Conservation (phyloP, 2,329 filamentous ascomycete species). For the Verticillium dahliae region DNA sequence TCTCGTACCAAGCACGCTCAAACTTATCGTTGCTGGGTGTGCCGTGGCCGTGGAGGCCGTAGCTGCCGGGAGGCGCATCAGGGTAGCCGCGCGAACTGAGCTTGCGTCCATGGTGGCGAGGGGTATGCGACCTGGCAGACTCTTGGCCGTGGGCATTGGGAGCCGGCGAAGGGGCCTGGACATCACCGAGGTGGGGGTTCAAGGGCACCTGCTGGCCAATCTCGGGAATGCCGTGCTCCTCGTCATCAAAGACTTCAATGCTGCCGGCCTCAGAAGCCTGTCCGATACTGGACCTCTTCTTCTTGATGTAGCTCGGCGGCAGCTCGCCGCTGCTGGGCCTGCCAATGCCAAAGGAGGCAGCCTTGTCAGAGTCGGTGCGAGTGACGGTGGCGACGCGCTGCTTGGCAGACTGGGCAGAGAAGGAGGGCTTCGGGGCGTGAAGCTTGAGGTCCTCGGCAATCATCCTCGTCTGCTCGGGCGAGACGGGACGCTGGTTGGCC, state of each 20-base stretch:
- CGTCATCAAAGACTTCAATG: constrained; percentile 34
- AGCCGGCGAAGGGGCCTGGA: constrained; percentile 85
- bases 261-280: constrained; percentile 38
- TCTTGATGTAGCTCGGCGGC: constrained; percentile 49
- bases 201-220: constrained; percentile 92
- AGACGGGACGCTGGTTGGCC: constrained; percentile 6
- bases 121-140: constrained; percentile 23
- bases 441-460: constrained; percentile 77
- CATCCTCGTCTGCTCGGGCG: constrained; percentile 68
- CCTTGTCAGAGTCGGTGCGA: constrained; percentile 82
- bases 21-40: constrained; percentile 64
- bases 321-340: constrained; percentile 52
- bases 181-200: constrained; percentile 86
- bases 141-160: constrained; percentile 36
- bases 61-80: constrained; percentile 75
- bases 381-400: constrained; percentile 79
- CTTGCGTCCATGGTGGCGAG: constrained; percentile 59
- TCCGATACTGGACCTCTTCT: constrained; percentile 56
- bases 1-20: constrained; percentile 86
- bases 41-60: constrained; percentile 86
- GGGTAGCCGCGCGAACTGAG: constrained; percentile 66
- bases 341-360: constrained; percentile 78
- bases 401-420: constrained; percentile 75
- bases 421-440: constrained; percentile 80
- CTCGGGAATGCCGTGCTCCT: constrained; percentile 85